Conservation (phyloP, 768 basidiomycete species). For the Podaxis pistillaris region DNA sequence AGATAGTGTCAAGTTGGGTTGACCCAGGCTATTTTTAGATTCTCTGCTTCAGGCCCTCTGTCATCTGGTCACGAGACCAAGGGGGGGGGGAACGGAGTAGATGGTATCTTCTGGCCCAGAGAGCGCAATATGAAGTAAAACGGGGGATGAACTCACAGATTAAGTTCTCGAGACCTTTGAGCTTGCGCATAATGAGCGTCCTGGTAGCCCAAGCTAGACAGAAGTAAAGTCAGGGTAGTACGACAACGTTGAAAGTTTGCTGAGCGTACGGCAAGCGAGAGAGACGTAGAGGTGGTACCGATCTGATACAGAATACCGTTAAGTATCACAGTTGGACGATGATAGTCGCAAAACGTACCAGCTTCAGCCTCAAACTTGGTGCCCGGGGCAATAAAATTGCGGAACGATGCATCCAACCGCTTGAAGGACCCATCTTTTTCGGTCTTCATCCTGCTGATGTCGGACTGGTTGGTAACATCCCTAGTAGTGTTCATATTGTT, state of each 20-base stretch:
- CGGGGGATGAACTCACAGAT: constrained; percentile 53
- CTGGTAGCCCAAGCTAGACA: constrained; percentile 87
- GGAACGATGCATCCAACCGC: constrained; percentile 44
- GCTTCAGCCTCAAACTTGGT: constrained; percentile 60
- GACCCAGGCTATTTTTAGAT: not conserved
- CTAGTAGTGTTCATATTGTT: constrained; percentile 27
- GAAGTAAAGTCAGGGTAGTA: constrained; percentile 5
- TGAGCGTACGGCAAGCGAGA: constrained; percentile 71
- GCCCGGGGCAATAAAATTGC: constrained; percentile 44
- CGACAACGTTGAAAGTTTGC: not conserved
- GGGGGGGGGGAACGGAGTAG: not conserved
- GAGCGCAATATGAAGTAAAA: not conserved
- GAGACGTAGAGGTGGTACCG: constrained; percentile 93
- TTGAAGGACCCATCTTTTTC: constrained; percentile 69
- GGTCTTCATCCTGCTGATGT: constrained; percentile 54
- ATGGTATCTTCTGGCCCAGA: not conserved
- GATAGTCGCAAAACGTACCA: constrained; percentile 44
- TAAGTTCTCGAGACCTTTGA: constrained; percentile 88
- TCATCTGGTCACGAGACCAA: not conserved
- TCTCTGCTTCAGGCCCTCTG: not conserved
- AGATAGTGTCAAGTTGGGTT: not conserved
- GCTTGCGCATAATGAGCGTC: constrained; percentile 81
- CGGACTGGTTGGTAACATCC: constrained; percentile 39
- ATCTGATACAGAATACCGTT: constrained; percentile 39
- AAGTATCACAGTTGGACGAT: not conserved